phyloP scores from a whole-genome alignment of 352 stramenopile genomes.

The Globisporangium uncinulatum region DNA sequence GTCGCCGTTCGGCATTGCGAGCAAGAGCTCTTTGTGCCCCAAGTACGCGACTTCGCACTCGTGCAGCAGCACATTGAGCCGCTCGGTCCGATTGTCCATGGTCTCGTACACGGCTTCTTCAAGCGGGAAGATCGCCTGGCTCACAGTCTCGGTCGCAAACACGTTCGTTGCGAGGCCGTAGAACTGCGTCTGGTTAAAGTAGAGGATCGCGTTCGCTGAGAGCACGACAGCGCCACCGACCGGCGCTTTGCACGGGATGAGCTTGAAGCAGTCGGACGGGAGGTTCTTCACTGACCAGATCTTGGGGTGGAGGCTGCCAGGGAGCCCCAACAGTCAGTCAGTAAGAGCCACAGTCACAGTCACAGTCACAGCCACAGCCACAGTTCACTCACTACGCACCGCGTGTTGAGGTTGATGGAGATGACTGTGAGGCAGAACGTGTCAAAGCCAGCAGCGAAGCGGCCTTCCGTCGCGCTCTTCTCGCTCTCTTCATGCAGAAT shows the following conservation, averaged over 20 bases:
- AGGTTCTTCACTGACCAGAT: slow-evolving; percentile 85
- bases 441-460: slow-evolving; percentile 66
- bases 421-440: slow-evolving; percentile 83
- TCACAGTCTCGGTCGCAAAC: slow-evolving; percentile 74
- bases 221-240: slow-evolving; percentile 73
- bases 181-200: slow-evolving; percentile 88
- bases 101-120: slow-evolving; percentile 61
- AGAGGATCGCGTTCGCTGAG: slow-evolving; percentile 75
- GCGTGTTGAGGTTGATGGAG: slow-evolving; percentile 84
- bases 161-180: slow-evolving; percentile 63
- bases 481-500: slow-evolving; percentile 84
- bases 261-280: slow-evolving; percentile 67
- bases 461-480: slow-evolving; percentile 56
- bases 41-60: slow-evolving; percentile 69
- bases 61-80: slow-evolving; percentile 55
- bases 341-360: background rate
- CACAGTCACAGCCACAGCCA: background rate
- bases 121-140: slow-evolving; percentile 61
- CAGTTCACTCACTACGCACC: slow-evolving; percentile 19
- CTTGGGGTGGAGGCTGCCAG: slow-evolving; percentile 59
- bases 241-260: slow-evolving; percentile 67
- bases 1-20: slow-evolving; percentile 52
- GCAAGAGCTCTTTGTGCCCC: slow-evolving; percentile 59
- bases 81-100: slow-evolving; percentile 32
- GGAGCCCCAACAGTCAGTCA: too few relatives aligned